phyloP scores from a whole-genome alignment of 2,329 filamentous ascomycete genomes.

The Cryphonectria naterciae region DNA sequence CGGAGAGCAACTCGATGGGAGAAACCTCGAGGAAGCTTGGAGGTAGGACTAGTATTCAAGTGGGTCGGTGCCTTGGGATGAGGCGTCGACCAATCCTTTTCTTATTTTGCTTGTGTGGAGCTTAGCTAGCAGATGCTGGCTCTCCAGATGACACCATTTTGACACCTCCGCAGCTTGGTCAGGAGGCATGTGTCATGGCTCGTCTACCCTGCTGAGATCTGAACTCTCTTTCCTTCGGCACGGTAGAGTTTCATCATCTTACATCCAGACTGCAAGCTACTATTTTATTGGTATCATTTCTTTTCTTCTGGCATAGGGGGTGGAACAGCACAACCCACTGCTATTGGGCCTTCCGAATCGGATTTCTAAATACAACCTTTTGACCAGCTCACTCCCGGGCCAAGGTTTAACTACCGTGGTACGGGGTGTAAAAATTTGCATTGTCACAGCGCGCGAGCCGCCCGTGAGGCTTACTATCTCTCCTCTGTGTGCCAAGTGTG shows the following conservation, averaged over 20 bases:
- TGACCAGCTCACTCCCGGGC: background rate
- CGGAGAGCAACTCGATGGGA: background rate
- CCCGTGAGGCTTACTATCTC: background rate
- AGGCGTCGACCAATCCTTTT: background rate
- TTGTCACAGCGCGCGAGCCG: background rate
- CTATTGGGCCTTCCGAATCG: background rate
- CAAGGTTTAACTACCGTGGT: background rate
- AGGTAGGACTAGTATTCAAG: background rate
- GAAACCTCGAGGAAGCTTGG: background rate
- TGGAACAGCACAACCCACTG: background rate
- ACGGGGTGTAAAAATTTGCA: background rate
- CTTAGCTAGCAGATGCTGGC: background rate
- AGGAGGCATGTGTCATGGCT: background rate
- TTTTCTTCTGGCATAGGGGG: background rate
- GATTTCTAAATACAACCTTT: background rate
- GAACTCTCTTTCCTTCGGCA: background rate
- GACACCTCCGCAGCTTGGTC: background rate
- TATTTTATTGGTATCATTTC: background rate
- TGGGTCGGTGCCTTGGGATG: background rate
- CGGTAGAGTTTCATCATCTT: background rate
- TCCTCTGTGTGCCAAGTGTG: background rate
- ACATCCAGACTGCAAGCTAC: background rate
- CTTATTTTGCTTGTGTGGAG: background rate
- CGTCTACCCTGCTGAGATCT: background rate
- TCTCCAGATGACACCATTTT: background rate